Evolutionary conservation across 108 stramenopile species (phyloP).

Genomic region (Skeletonema marinoi): DNA sequence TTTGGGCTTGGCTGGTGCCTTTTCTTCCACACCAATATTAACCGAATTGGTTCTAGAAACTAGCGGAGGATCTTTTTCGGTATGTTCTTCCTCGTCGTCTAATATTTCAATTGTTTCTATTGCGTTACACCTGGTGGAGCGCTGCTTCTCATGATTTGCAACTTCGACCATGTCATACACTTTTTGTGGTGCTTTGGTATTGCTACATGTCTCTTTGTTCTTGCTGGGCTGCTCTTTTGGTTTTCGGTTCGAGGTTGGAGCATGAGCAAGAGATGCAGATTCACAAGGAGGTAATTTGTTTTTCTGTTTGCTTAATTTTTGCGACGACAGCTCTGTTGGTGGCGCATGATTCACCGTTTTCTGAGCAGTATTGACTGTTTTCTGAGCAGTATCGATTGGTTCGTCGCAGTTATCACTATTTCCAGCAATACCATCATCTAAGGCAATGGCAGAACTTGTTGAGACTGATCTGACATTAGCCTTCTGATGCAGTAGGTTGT

Average conservation of each 20-base stretch:
- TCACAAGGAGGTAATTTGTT: neutral
- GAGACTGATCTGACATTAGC: neutral
- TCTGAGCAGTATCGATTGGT: neutral
- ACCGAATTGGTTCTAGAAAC: neutral
- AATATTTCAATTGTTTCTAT: constrained; percentile 14
- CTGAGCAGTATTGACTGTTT: neutral
- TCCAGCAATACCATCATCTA: neutral
- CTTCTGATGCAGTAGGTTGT: neutral
- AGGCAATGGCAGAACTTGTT: neutral
- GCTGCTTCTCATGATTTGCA: neutral
- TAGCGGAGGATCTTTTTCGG: neutral
- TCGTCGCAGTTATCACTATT: neutral
- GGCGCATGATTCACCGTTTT: neutral
- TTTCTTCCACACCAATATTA: neutral
- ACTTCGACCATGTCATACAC: neutral
- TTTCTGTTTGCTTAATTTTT: neutral
- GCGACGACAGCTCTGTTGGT: neutral
- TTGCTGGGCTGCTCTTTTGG: neutral
- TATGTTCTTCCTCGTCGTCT: constrained; percentile 5
- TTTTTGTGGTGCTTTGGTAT: neutral
- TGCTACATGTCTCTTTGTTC: neutral
- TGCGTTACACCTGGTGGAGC: neutral
- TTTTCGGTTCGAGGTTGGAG: neutral
- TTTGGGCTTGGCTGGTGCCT: neutral
- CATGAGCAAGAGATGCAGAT: neutral